Percentiles rank a stretch among this genome's conserved stretches.
These are phyloP conservation scores for Cordyceps pruinosa DNA, from an alignment of 2,329 filamentous ascomycete genomes.

Conservation along the genomic window DNA sequence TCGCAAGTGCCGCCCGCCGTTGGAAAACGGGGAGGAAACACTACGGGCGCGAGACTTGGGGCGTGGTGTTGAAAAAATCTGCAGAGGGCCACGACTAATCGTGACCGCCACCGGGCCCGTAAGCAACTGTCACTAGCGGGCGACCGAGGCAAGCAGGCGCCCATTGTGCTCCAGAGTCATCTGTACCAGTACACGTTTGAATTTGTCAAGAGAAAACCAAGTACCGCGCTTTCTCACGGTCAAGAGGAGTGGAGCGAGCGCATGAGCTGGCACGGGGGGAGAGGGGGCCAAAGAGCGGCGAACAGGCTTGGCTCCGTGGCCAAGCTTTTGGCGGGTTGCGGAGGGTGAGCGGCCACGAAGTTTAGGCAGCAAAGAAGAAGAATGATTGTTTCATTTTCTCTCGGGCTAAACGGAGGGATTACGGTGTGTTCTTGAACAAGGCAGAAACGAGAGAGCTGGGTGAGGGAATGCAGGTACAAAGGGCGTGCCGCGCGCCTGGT, in stretches of 20 bases:
- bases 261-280: conserved; percentile 4
- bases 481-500: not conserved
- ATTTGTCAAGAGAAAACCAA: not conserved
- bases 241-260: not conserved
- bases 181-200: too few relatives aligned
- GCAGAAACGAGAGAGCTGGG: not conserved
- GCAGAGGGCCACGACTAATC: too few relatives aligned
- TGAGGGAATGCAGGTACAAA: not conserved
- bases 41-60: not conserved
- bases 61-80: not conserved
- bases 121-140: too few relatives aligned
- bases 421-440: not conserved
- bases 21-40: not conserved
- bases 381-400: too few relatives aligned
- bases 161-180: too few relatives aligned
- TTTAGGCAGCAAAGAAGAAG: too few relatives aligned
- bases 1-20: not conserved
- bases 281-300: not conserved
- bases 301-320: not conserved
- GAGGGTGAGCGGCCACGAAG: too few relatives aligned
- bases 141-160: too few relatives aligned
- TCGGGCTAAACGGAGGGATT: not conserved
- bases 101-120: too few relatives aligned
- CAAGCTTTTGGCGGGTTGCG: conserved; percentile 2
- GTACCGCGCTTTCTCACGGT: not conserved